These are phyloP conservation scores for Penicillium ucsense DNA, from an alignment of 495 filamentous ascomycete genomes.

Conservation along the genomic window DNA sequence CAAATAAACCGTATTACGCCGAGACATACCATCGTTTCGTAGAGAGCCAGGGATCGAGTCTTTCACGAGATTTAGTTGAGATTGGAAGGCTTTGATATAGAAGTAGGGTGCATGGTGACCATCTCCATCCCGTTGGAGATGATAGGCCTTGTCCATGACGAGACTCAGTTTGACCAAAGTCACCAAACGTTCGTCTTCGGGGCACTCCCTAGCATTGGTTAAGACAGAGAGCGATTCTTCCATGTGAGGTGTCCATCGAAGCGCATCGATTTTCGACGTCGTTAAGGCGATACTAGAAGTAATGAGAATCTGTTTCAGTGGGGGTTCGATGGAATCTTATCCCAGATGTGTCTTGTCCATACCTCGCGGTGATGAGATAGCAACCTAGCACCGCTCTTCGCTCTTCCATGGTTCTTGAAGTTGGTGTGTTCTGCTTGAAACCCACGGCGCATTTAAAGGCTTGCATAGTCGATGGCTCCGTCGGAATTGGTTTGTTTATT, in stretches of 20 bases:
- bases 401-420: constrained; percentile 38
- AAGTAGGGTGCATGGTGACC: constrained; percentile 15
- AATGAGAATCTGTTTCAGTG: background rate
- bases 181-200: constrained; percentile 41
- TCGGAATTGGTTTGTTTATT: constrained; percentile 37
- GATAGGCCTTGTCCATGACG: constrained; percentile 27
- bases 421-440: constrained; percentile 8
- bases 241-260: constrained; percentile 44
- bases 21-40: constrained; percentile 29
- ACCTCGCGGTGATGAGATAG: constrained; percentile 45
- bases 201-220: constrained; percentile 33
- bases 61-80: constrained; percentile 31
- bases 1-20: background rate
- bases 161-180: constrained; percentile 38
- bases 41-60: constrained; percentile 23
- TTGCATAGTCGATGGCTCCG: constrained; percentile 16
- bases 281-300: constrained; percentile 30
- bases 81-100: constrained; percentile 35
- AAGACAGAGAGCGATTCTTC: constrained; percentile 41
- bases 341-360: background rate
- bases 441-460: constrained; percentile 16
- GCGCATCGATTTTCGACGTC: constrained; percentile 35
- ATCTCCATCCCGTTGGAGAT: constrained; percentile 14
- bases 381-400: constrained; percentile 43
- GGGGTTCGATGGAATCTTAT: background rate